Evolutionary conservation across 2,329 filamentous ascomycete genomes (phyloP).

Genomic region (Teratosphaeriaceae sp.): DNA sequence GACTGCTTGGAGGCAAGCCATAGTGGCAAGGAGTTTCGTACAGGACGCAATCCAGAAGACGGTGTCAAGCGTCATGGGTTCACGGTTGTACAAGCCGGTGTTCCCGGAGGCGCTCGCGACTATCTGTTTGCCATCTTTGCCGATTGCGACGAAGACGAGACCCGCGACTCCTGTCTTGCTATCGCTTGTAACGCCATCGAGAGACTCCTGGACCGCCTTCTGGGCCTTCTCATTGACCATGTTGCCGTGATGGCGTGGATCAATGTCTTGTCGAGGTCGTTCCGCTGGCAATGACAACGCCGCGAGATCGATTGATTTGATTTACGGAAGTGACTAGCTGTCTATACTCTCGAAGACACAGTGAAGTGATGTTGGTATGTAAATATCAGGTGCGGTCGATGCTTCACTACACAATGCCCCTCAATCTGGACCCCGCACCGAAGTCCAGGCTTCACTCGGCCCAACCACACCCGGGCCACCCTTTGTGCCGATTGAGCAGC

Average conservation of each 20-base stretch:
- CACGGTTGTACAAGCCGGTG: constrained; percentile 31
- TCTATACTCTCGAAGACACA: no score
- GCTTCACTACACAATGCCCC: no score
- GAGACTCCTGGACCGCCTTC: constrained; percentile 31
- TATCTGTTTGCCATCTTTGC: constrained; percentile 38
- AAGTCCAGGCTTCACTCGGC: not conserved
- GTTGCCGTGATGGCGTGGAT: constrained; percentile 1
- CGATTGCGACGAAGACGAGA: constrained; percentile 40
- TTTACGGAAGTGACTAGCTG: no score
- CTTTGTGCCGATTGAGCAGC: not conserved
- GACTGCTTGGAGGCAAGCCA: constrained; percentile 44
- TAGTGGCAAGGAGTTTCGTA: constrained; percentile 37
- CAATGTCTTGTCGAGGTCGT: no score
- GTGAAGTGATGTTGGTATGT: no score
- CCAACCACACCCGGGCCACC: not conserved
- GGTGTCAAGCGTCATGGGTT: constrained; percentile 54
- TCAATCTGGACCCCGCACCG: not conserved
- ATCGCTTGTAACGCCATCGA: constrained; percentile 28
- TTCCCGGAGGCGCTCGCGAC: constrained; percentile 38
- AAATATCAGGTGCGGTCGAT: no score
- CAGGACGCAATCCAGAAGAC: constrained; percentile 54
- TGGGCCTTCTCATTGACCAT: constrained; percentile 28
- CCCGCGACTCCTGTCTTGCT: constrained; percentile 32
- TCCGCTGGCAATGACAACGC: no score
- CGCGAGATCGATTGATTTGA: no score